Base-by-base conservation (phyloP, 2,329 filamentous ascomycete species). In the Corinectria fuckeliana region DNA sequence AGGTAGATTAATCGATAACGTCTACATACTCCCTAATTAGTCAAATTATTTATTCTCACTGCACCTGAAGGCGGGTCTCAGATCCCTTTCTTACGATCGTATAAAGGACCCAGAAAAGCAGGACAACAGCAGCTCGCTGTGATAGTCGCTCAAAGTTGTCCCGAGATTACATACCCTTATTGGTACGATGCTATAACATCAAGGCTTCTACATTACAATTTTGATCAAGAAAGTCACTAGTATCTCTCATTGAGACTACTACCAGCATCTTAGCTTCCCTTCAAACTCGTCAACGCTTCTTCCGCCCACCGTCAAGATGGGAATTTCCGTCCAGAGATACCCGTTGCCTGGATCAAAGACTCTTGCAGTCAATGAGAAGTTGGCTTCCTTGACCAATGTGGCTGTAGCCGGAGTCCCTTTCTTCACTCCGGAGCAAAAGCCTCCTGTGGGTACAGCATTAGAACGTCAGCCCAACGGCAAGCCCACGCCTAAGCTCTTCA, bases 401-500 rank as follows among this genome's bases (percentile, higher is more conserved):
- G 30, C 30, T n/a, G 30, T 14, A n/a, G 30, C 30, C 14, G 30
- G 30, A 5, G 6, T 81, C 50, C 77, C 81, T 23, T 84, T 78
- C 69, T 84, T 77, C 71, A 82, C 81, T 0, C 81, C 82, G 1
- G 76, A 72, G 11, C 82, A 84, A 63, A 64, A 71, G 5, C 80
- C 80, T 3, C 75, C 78, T 0, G 66, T 78, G 0, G 82, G 82
- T 3, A 79, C 78, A 5, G 80, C 80, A 1, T 63, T 75, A 8
- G 61, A 72, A 14, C 76, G 77, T 21, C 81, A 84, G 53, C 72
- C 82, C 56, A 77, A 81, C 65, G 79, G 79, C 55, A 76, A 77
- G 32, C 74, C 81, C 10, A 79, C 87, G 6, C 81, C 83, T 1
- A 85, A 83, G 58, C 74, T 82, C 20, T 82, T 82, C 69, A 77